phyloP scores from a whole-genome alignment of 148 eudicot species.

The Tetragonia tetragonoides region DNA sequence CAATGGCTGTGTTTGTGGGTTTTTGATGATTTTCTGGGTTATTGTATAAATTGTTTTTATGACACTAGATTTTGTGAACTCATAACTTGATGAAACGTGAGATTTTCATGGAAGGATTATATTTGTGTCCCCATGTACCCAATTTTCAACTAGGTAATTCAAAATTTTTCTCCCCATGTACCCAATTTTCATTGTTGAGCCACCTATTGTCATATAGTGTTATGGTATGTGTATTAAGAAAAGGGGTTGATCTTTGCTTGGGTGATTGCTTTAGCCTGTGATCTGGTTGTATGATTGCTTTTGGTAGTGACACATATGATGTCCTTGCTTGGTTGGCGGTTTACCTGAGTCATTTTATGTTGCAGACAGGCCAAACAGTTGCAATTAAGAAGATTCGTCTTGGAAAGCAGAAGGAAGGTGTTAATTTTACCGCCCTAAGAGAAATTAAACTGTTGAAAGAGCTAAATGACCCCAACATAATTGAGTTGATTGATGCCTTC shows the following conservation, averaged over 20 bases:
- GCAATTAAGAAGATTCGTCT: conserved; percentile 96
- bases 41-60: neutral
- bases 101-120: neutral
- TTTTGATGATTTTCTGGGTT: neutral
- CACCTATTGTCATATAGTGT: neutral
- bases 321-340: neutral
- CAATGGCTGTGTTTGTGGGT: neutral
- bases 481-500: conserved; percentile 84
- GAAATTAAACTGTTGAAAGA: conserved; percentile 94
- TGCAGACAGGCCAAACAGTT: conserved; percentile 80
- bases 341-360: neutral
- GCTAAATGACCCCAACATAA: conserved; percentile 80
- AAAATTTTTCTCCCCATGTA: neutral
- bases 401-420: conserved; percentile 99
- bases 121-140: neutral
- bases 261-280: neutral
- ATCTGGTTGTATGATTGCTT: neutral
- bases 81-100: neutral
- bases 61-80: neutral
- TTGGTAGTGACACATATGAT: neutral
- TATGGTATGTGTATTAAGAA: neutral
- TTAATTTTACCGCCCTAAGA: conserved; percentile 88
- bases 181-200: neutral
- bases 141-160: neutral
- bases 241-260: neutral